Conservation (phyloP, 495 filamentous ascomycete genomes). For the Podospora sp. region DNA sequence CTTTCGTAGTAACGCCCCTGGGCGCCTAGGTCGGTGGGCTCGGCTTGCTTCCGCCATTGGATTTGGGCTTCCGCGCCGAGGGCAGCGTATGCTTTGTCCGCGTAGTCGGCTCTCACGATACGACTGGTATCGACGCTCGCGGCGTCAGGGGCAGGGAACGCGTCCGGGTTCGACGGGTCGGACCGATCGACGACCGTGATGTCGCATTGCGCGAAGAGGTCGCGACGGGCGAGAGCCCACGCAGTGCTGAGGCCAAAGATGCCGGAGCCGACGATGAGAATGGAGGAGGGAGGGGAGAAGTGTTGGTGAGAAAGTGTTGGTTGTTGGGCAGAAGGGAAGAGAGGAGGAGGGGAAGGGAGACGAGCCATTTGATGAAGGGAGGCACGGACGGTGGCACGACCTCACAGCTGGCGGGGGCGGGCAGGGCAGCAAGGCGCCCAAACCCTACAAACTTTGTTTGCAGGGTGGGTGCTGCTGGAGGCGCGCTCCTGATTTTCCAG, state of each 20-base stretch:
- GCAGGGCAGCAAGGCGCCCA: conserved; percentile 14
- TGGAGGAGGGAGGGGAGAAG: conserved; percentile 43
- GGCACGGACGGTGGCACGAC: conserved; percentile 4
- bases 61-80: conserved; percentile 68
- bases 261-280: conserved; percentile 76
- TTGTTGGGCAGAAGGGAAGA: conserved; percentile 14
- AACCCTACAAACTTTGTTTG: not conserved
- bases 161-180: conserved; percentile 39
- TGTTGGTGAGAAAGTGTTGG: conserved; percentile 13
- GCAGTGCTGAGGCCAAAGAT: conserved; percentile 78
- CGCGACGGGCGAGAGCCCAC: conserved; percentile 58
- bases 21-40: conserved; percentile 53
- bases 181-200: conserved; percentile 73
- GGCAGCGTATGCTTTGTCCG: conserved; percentile 67
- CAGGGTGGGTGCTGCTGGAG: not conserved
- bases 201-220: conserved; percentile 54
- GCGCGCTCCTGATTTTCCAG: not conserved
- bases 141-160: conserved; percentile 69
- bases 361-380: conserved; percentile 9
- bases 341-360: conserved; percentile 16
- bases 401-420: not conserved
- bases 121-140: conserved; percentile 75
- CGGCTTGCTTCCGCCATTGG: conserved; percentile 68
- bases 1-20: conserved; percentile 73
- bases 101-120: conserved; percentile 83